Base-by-base conservation (phyloP, 768 basidiomycete species). In the Boletus pseudo-olivaceus region DNA sequence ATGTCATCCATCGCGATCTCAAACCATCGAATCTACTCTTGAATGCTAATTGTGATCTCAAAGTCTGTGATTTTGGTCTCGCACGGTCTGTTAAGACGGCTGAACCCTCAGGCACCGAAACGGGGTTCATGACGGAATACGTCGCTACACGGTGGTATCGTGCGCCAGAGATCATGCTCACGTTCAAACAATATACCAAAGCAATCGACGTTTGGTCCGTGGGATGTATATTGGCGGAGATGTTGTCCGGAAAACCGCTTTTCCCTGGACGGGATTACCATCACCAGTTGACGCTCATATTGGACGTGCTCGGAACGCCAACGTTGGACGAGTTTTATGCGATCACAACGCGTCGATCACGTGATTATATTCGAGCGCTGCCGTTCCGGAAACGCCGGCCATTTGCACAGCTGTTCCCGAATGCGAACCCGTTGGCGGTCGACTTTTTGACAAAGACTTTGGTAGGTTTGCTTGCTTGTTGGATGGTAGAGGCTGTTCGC, bases 111-210 rank as follows among this genome's bases (percentile, higher is more conserved):
- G 90, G 88, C 23, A 90, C 88, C 7, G 88, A 90, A 62, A 90
- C 81, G 7, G 86, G 86, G 6, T 94, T 93, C 75, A 93, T 95
- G 93, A 96, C 93, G 2, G 91, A 93, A 84, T 96, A 95, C 66
- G 97, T 99, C 46, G 96, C 97, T 2, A 98, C 97, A 26, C 80
- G 97, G 62, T 99, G 97, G 97, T 99, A 98, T 67, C 85, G 97
- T 35, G 97, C 97, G 0, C 97, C 97, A 0, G 97, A 99, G 71
- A 95, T 99, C 75, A 99, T 99, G 97, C 80, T 99, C 48, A 97
- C 94, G 10, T 98, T 98, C 80, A 96, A 97, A 69, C 90, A 97
- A 70, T 99, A 99, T 75, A 96, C 95, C 48, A 94, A 94, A 75
- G 89, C 90, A n/a, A 90, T 92, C 58, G 90, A 92, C 62, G 80